Evolutionary conservation across 1,284 basidiomycete species (phyloP).

Genomic region (Trichosporon asahii): DNA sequence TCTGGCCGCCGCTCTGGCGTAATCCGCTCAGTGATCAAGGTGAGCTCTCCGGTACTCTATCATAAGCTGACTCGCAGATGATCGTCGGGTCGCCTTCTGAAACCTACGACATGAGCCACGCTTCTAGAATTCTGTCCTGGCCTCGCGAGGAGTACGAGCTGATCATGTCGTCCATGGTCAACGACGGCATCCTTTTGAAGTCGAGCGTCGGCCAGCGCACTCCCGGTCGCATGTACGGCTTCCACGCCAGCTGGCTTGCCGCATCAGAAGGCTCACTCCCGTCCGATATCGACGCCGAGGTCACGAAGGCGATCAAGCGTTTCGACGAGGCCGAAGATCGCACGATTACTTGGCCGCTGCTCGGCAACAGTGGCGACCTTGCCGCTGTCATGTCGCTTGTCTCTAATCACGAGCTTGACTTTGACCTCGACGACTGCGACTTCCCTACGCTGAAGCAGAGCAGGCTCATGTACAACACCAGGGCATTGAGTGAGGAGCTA

Average conservation of each 20-base stretch:
- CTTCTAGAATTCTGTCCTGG: constrained; percentile 60
- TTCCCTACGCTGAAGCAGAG: constrained; percentile 30
- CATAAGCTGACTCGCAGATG: constrained; percentile 53
- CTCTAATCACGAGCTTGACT: constrained; percentile 39
- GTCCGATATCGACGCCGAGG: constrained; percentile 64
- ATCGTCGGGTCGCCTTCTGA: constrained; percentile 66
- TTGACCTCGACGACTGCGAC: constrained; percentile 32
- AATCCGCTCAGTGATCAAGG: constrained; percentile 69
- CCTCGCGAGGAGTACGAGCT: constrained; percentile 58
- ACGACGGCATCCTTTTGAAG: constrained; percentile 38
- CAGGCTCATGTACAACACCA: constrained; percentile 38
- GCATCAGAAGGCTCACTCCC: constrained; percentile 59
- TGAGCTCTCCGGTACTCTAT: constrained; percentile 37
- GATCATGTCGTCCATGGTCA: constrained; percentile 47
- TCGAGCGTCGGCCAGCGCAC: constrained; percentile 13
- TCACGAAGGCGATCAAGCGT: constrained; percentile 55
- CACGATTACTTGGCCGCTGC: constrained; percentile 33
- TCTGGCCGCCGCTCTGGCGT: constrained; percentile 43
- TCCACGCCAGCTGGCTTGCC: constrained; percentile 46
- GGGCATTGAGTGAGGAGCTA: constrained; percentile 36
- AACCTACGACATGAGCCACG: constrained; percentile 61
- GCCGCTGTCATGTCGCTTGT: constrained; percentile 41
- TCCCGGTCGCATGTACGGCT: constrained; percentile 32
- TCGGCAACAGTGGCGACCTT: constrained; percentile 39
- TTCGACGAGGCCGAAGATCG: constrained; percentile 57